phyloP scores from a whole-genome alignment of 257 asterid species.

The Nicotiana benthamiana region DNA sequence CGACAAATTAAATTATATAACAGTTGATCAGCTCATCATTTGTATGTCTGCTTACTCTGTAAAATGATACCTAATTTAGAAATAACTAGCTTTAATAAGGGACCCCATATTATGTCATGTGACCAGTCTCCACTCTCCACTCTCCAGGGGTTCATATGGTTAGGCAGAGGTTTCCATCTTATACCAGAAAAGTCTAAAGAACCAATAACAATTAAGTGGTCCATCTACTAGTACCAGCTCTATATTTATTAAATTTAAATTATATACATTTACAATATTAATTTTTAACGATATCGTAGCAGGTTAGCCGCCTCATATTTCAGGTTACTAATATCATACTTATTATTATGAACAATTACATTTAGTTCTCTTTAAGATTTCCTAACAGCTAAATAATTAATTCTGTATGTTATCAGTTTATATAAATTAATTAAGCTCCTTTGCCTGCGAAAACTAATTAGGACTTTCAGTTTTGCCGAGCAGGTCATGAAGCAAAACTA shows the following conservation, averaged over 20 bases:
- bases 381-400: too few species aligned
- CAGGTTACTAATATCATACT: too few species aligned
- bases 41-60: neutral
- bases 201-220: neutral
- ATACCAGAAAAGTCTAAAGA: neutral
- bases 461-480: neutral
- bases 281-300: neutral
- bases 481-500: neutral
- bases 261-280: neutral
- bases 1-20: neutral
- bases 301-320: neutral
- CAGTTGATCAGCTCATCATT: neutral
- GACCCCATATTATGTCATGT: neutral
- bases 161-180: neutral
- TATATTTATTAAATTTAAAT: neutral
- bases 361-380: too few species aligned
- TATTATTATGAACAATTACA: too few species aligned
- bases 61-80: neutral
- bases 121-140: neutral
- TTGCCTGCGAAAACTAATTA: too few species aligned
- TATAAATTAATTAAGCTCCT: too few species aligned
- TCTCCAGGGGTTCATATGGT: neutral
- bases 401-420: too few species aligned
- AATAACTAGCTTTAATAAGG: neutral
- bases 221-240: neutral